Percentiles rank a stretch among this genome's conserved stretches.
These are phyloP conservation scores for Trypanosoma lewisi DNA, from an alignment of 208 protist species.

Conservation along the genomic window DNA sequence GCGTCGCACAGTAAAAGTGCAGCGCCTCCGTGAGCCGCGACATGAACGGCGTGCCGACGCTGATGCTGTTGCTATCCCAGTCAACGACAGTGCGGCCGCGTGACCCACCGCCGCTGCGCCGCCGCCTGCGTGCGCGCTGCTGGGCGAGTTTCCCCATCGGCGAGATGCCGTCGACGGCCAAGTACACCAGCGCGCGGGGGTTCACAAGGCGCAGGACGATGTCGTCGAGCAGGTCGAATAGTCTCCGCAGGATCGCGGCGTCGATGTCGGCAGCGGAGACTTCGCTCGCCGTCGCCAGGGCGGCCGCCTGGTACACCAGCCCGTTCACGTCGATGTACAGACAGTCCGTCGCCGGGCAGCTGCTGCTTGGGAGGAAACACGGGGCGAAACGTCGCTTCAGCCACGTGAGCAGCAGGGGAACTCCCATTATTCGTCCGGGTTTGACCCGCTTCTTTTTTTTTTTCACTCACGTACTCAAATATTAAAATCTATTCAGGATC, in stretches of 20 bases:
- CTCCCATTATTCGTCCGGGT: constrained; percentile 82
- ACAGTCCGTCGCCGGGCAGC: constrained; percentile 41
- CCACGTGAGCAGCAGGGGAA: constrained; percentile 86
- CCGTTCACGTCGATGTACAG: constrained; percentile 87
- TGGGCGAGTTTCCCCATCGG: constrained; percentile 99
- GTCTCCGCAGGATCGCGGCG: constrained; percentile 56
- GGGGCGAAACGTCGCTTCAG: constrained; percentile 64
- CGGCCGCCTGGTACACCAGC: constrained; percentile 78
- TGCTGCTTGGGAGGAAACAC: constrained; percentile 76
- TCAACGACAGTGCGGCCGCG: constrained; percentile 21
- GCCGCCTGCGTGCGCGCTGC: constrained; percentile 96
- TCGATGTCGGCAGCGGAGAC: constrained; percentile 57
- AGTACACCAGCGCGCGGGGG: constrained; percentile 95
- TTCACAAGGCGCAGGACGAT: constrained; percentile 83
- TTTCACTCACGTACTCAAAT: too few relatives aligned
- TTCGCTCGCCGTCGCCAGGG: constrained; percentile 45
- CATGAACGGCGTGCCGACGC: constrained; percentile 85
- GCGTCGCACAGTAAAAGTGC: constrained; percentile 77
- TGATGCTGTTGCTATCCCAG: constrained; percentile 88
- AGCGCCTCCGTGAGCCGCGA: constrained; percentile 65
- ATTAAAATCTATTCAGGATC: constrained; percentile 3
- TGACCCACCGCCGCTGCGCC: constrained; percentile 52
- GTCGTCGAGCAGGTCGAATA: constrained; percentile 82
- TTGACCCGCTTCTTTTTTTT: too few relatives aligned
- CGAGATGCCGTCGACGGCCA: constrained; percentile 96